These are phyloP conservation scores for Alternaria novae-zelandiae DNA, from an alignment of 2,329 filamentous ascomycete species.

Conservation along the genomic window DNA sequence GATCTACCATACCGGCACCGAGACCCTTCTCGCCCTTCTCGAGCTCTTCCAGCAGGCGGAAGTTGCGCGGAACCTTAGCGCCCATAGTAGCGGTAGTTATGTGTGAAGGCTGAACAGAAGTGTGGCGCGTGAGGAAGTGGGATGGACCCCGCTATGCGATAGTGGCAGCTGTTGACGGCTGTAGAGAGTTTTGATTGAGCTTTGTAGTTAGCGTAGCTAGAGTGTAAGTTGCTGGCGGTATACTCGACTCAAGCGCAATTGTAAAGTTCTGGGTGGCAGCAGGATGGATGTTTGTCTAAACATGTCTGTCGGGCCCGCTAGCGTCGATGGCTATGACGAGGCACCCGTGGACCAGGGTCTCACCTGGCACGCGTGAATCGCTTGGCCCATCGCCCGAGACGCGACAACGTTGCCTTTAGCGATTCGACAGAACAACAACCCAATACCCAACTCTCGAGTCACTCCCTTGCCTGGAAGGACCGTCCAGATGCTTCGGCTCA, in stretches of 20 bases:
- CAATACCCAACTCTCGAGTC: conserved; percentile 1
- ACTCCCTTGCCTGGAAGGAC: conserved; percentile 17
- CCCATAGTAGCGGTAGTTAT: conserved; percentile 53
- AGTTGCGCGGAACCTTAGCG: conserved; percentile 91
- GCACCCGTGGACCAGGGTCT: conserved; percentile 17
- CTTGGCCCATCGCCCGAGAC: conserved; percentile 26
- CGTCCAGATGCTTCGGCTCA: conserved; percentile 30
- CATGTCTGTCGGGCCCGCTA: conserved; percentile 15
- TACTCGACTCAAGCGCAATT: conserved; percentile 8
- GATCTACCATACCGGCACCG: conserved; percentile 71
- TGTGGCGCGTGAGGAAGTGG: conserved; percentile 33
- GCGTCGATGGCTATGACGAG: conserved; percentile 20
- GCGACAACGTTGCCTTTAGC: conserved; percentile 18
- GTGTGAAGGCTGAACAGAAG: conserved; percentile 9
- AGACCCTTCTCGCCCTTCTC: conserved; percentile 99
- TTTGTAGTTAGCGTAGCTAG: neutral
- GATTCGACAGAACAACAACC: conserved; percentile 19
- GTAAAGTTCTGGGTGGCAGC: conserved; percentile 6
- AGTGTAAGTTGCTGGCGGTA: conserved; percentile 1
- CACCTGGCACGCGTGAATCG: conserved; percentile 14
- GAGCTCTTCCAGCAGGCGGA: conserved; percentile 93
- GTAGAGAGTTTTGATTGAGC: neutral
- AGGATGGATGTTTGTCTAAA: conserved; percentile 17
- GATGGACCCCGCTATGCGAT: conserved; percentile 41
- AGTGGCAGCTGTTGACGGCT: conserved; percentile 6